Evolutionary conservation across 2,329 filamentous ascomycete species (phyloP).

Genomic region (Nothopassalora personata): DNA sequence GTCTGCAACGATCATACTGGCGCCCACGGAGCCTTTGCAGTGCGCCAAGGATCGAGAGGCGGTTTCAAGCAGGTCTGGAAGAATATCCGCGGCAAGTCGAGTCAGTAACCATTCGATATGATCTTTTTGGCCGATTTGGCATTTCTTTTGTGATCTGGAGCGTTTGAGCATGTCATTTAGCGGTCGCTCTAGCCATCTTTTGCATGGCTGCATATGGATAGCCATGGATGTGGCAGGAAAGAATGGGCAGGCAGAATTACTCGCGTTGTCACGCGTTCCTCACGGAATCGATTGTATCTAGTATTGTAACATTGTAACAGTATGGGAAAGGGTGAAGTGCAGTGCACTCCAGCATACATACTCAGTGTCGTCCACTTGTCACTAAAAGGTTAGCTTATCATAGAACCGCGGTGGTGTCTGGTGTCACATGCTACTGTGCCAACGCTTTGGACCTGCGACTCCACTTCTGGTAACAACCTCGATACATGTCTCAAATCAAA

Average conservation of each 20-base stretch:
- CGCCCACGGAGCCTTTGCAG: slow-evolving; percentile 42
- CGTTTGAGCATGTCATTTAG: slow-evolving; percentile 4
- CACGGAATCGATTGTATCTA: background rate
- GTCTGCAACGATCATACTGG: slow-evolving; percentile 34
- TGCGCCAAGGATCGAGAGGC: slow-evolving; percentile 17
- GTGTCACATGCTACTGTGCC: background rate
- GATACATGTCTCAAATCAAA: background rate
- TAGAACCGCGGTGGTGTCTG: background rate
- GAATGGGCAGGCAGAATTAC: background rate
- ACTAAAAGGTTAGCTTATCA: background rate
- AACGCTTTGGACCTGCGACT: background rate
- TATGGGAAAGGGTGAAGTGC: background rate
- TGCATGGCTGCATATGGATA: background rate
- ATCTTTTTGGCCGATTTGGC: background rate
- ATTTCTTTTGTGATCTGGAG: slow-evolving; percentile 1
- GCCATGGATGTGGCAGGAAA: background rate
- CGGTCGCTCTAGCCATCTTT: background rate
- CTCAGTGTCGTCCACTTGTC: background rate
- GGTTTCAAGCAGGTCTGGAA: slow-evolving; percentile 26
- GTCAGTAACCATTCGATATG: slow-evolving; percentile 5
- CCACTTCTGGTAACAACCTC: background rate
- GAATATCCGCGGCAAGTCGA: slow-evolving; percentile 14
- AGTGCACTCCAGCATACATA: background rate
- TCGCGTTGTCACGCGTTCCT: background rate
- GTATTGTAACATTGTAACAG: background rate